These are phyloP conservation scores for Pleurotus eryngii DNA, from an alignment of 768 basidiomycete species.

Conservation along the genomic window DNA sequence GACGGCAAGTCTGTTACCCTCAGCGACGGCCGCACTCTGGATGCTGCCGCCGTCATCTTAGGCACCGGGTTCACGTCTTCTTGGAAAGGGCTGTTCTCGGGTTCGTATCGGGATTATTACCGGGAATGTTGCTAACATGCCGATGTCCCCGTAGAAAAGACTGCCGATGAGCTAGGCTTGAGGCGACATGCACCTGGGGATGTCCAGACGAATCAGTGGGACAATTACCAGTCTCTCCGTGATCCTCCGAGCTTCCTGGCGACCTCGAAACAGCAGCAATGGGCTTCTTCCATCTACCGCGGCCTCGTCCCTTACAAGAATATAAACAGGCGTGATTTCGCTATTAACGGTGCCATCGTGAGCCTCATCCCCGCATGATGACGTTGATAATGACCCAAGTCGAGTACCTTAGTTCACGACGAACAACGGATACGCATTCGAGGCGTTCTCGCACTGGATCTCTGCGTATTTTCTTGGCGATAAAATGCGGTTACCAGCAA, in stretches of 20 bases:
- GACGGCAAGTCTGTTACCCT: slow-evolving; percentile 38
- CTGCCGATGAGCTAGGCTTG: slow-evolving; percentile 47
- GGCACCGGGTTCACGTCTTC: slow-evolving; percentile 61
- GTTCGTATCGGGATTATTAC: too few relatives aligned
- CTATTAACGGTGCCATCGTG: slow-evolving; percentile 61
- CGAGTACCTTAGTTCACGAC: slow-evolving; percentile 42
- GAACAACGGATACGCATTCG: slow-evolving; percentile 51
- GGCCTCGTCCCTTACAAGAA: slow-evolving; percentile 63
- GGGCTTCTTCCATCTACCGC: slow-evolving; percentile 52
- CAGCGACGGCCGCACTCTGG: slow-evolving; percentile 36
- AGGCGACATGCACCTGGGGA: slow-evolving; percentile 30
- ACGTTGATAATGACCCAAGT: not conserved
- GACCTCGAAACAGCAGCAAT: slow-evolving; percentile 29
- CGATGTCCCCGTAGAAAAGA: slow-evolving; percentile 33
- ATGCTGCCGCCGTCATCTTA: slow-evolving; percentile 47
- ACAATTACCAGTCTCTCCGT: slow-evolving; percentile 31
- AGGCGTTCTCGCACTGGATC: slow-evolving; percentile 62
- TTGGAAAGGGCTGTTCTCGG: slow-evolving; percentile 40
- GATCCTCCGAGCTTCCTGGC: slow-evolving; percentile 36
- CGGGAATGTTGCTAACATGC: not conserved
- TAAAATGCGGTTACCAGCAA: slow-evolving; percentile 42
- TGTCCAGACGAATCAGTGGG: slow-evolving; percentile 24
- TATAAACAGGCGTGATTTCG: slow-evolving; percentile 53
- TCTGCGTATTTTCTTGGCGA: slow-evolving; percentile 60
- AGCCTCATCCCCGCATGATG: slow-evolving; percentile 12